These are phyloP conservation scores for Magnolia changhungtana DNA, from an alignment of 164 flowering plant genomes.

Conservation along the genomic window DNA sequence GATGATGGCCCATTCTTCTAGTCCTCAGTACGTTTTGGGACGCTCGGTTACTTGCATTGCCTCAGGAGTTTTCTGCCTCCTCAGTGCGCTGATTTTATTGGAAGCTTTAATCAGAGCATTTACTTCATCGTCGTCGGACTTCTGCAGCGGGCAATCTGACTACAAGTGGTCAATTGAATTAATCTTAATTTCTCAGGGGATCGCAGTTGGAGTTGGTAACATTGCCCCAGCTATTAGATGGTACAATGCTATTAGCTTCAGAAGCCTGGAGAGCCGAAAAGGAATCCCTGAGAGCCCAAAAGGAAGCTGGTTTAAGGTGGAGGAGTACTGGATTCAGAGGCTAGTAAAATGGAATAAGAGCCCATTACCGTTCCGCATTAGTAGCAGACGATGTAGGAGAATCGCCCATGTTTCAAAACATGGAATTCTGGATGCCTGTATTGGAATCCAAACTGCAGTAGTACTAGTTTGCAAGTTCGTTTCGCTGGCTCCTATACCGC, in stretches of 20 bases:
- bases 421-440: slow-evolving; percentile 18
- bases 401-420: not conserved
- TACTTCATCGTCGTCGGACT: slow-evolving; percentile 28
- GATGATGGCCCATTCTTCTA: slow-evolving; percentile 56
- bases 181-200: not conserved
- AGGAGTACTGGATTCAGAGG: slow-evolving; percentile 39
- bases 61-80: slow-evolving; percentile 45
- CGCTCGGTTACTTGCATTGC: slow-evolving; percentile 48
- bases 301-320: slow-evolving; percentile 19
- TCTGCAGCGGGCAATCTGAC: slow-evolving; percentile 49
- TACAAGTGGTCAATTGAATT: slow-evolving; percentile 44
- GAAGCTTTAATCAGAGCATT: slow-evolving; percentile 41
- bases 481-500: slow-evolving; percentile 28
- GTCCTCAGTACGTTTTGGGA: slow-evolving; percentile 54
- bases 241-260: not conserved
- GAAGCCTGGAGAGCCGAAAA: not conserved
- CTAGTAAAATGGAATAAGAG: slow-evolving; percentile 33
- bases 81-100: slow-evolving; percentile 35
- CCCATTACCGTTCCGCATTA: not conserved
- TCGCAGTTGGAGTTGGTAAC: not conserved
- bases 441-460: slow-evolving; percentile 33
- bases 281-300: not conserved
- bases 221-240: not conserved
- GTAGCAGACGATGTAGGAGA: not conserved
- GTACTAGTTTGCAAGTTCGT: slow-evolving; percentile 41